Evolutionary conservation across 2,329 filamentous ascomycete species (phyloP).

Genomic region (Botryotinia globosa): DNA sequence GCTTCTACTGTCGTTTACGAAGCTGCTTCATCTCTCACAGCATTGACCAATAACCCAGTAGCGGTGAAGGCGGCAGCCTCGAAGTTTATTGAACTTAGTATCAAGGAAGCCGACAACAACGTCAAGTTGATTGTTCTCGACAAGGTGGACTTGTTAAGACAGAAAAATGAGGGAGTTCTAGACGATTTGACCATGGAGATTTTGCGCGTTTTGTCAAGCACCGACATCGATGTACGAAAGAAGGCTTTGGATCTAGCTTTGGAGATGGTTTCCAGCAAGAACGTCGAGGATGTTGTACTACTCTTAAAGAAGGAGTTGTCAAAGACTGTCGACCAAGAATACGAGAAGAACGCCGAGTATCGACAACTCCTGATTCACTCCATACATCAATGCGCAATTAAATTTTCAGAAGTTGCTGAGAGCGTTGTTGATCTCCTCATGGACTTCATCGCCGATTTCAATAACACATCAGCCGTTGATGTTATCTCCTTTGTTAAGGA

Average conservation of each 20-base stretch:
- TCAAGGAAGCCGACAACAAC: conserved; percentile 98
- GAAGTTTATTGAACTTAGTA: conserved; percentile 95
- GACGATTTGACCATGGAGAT: conserved; percentile 98
- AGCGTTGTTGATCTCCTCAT: conserved; percentile 96
- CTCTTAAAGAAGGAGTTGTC: conserved; percentile 95
- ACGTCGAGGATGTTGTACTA: conserved; percentile 95
- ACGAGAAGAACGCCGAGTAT: conserved; percentile 97
- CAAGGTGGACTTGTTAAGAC: conserved; percentile 81
- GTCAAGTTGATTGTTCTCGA: conserved; percentile 98
- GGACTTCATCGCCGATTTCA: conserved; percentile 99
- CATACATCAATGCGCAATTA: conserved; percentile 98
- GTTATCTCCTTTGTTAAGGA: conserved; percentile 99
- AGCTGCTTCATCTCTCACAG: conserved; percentile 89
- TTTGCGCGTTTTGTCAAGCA: conserved; percentile 86
- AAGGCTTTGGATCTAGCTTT: conserved; percentile 88
- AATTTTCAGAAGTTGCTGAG: conserved; percentile 95
- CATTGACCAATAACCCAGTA: conserved; percentile 92
- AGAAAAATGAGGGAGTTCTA: conserved; percentile 84
- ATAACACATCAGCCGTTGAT: conserved; percentile 93
- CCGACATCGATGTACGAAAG: conserved; percentile 90
- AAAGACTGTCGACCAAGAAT: conserved; percentile 97
- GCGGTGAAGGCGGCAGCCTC: conserved; percentile 93
- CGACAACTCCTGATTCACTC: conserved; percentile 92
- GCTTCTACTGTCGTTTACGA: conserved; percentile 97
- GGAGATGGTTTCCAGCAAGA: conserved; percentile 98